Base-by-base conservation (phyloP, 192 early-diverging fungal species). In the Rhizophagus clarus region DNA sequence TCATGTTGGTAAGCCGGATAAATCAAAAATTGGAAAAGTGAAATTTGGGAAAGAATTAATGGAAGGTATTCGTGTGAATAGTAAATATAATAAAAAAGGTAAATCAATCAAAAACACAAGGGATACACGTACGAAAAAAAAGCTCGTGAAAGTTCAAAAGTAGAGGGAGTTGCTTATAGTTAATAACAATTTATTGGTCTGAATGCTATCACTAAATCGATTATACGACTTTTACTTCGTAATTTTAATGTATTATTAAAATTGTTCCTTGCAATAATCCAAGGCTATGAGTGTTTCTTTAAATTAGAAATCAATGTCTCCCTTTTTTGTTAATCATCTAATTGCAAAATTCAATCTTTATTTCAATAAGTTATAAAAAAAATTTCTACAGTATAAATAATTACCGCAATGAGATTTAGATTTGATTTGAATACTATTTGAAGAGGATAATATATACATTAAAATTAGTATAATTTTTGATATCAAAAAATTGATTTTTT, bases 61-160 rank as follows among this genome's bases (percentile, higher is more conserved):
- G 37, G 79, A 37, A 72, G 81, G 69, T 28, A 42, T 29, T 51
- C 26, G 79, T 60, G 26, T 82, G 34, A 74, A 71, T 86, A 1
- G 80, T 90, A 60, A 90, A 93, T 51, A 87, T 89, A 31, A 87
- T 88, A 84, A 86, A 86, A 15, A 85, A 85, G 29, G 70, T 49
- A n/a, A 74, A 64, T 56, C 51, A 56, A 56, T 17, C 51, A 56
- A 56, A 45, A 45, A 45, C 9, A 45, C 12, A 45, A 45, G 8
- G 37, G 51, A 17, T 56, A 56, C 51, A 4, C 12, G 29, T 40
- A 49, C 31, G 42, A 42, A 62, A 79, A 61, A 28, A 81, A 77
- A 42, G 79, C 79, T 80, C 51, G 81, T 26, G 68, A 49, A 66
- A 62, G 51, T 37, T 24, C 32, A 81, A 51, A 74, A 24, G n/a